Evolutionary conservation across 2,329 filamentous ascomycete species (phyloP), one percentile per base, ranked within the genome.

Genomic region (Penicillium hesseltinei): DNA sequence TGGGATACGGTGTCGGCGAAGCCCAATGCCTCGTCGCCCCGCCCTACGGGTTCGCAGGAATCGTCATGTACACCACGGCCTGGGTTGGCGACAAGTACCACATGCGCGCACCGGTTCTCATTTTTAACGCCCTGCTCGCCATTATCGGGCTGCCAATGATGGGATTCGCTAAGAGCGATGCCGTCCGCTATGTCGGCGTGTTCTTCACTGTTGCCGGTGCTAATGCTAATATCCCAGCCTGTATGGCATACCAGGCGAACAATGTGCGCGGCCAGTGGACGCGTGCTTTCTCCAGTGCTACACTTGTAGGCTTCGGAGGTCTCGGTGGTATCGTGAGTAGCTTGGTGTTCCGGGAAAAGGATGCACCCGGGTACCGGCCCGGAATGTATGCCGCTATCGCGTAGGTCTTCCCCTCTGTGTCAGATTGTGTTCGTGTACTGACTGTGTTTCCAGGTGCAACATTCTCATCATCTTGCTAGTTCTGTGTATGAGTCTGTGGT

Each of bases 221-320:
- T 62, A 92, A 92, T 73, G 83, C 87, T 62, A 94, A 94, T 70
- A 80, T 93, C 5, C 91, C 91, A 0, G 81, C 85, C 2, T 80
- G 85, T 45, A 85, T 95, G 78, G 83, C 89, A 0, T 94, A 91
- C 77, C 90, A 93, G 77, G 89, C 90, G 42, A 94, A 93, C 76
- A 95, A 95, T 74, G 88, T 95, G 68, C 86, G 89, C 52, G 91
- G 90, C 0, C 90, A 94, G 76, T 95, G 90, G 90, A 95, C 93
- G 78, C 85, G 91, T 47, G 90, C 90, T 0, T 87, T 94, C 64
- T 88, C 85, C 71, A 89, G 85, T 58, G 89, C 90, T 2, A 88
- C 87, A 0, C 81, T 93, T 2, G 88, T 94, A 4, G 88, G 88
- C 1, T 85, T 89, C 49, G 90, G 90, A 8, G 90, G 89, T 2